A percentile compares a stretch with the other conserved stretches of the same genome.
phyloP scores from a whole-genome alignment of 2,329 filamentous ascomycete genomes.

The Colletotrichum falcatum region DNA sequence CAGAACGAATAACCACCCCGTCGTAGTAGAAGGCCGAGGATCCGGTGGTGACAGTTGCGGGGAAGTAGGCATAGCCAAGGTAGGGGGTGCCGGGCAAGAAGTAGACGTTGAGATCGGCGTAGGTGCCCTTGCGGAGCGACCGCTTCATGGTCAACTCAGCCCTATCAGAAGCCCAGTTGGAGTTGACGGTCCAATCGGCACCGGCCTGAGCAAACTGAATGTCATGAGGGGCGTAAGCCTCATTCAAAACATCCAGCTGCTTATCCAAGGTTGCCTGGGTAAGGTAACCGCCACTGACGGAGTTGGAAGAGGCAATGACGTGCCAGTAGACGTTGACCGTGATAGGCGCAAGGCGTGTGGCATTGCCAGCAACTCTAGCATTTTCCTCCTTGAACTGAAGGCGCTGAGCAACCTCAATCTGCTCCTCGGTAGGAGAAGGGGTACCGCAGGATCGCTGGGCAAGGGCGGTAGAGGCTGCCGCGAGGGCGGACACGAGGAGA shows the following conservation, averaged over 20 bases:
- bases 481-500: constrained; percentile 36
- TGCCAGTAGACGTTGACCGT: constrained; percentile 56
- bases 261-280: constrained; percentile 48
- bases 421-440: constrained; percentile 29
- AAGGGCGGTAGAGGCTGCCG: constrained; percentile 31
- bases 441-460: constrained; percentile 39
- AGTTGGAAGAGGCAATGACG: constrained; percentile 50
- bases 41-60: constrained; percentile 43
- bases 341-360: constrained; percentile 44
- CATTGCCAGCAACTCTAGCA: constrained; percentile 39
- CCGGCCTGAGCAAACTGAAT: constrained; percentile 59
- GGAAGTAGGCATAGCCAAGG: constrained; percentile 63
- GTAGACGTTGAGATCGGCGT: constrained; percentile 61
- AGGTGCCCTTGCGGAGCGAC: constrained; percentile 56
- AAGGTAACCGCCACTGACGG: constrained; percentile 50
- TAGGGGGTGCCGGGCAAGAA: constrained; percentile 54
- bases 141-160: constrained; percentile 58
- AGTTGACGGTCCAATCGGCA: constrained; percentile 60
- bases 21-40: constrained; percentile 53
- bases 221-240: constrained; percentile 56
- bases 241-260: constrained; percentile 60
- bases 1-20: constrained; percentile 54
- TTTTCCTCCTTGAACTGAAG: constrained; percentile 34
- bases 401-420: constrained; percentile 31
- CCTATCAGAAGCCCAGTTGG: constrained; percentile 57